Base-by-base conservation (phyloP, 768 basidiomycete genomes). In the Serendipita vermifera region DNA sequence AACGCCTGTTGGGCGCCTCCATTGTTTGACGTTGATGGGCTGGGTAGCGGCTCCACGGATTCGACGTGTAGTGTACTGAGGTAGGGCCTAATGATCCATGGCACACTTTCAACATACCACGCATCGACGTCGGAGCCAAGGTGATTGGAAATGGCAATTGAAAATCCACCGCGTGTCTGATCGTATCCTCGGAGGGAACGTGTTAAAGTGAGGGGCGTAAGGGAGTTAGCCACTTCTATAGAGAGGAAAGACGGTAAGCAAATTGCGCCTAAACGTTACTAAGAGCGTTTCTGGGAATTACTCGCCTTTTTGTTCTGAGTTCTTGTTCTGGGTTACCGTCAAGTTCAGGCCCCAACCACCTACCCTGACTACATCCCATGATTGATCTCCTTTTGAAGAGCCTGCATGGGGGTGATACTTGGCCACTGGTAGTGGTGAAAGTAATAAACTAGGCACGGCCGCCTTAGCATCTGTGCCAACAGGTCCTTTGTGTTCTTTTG, bases 41-140 rank as follows among this genome's bases (percentile, higher is more conserved):
- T 7, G 17, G 17, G 22, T 15, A n/a, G 46, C 9, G 9, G n/a
- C 35, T 36, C 9, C 9, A 51, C 24, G 22, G n/a, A 9, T 31
- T 24, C 46, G 15, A 80, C 69, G 17, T 70, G 67, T 54, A 94
- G 69, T 5, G 91, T 91, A 68, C 90, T 85, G 60, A 94, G 71
- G 71, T 86, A 91, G 46, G 88, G 82, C 57, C 89, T 85, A 33
- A 97, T 74, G 63, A 91, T 82, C 82, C 92, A 94, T 3, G 94
- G 96, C 77, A 93, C 83, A 1, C 85, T 86, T 69, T 98, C 96
- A 39, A 92, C 76, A 67, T 93, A 96, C 6, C 83, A 67, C 0
- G 83, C 73, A 17, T 71, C 66, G 20, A 80, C 61, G 1, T 72
- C 60, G 3, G 68, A 64, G 17, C 69, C 60, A 35, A 70, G 71